Conservation (phyloP, 2,329 filamentous ascomycete species). For the Aspergillus costaricaensis region DNA sequence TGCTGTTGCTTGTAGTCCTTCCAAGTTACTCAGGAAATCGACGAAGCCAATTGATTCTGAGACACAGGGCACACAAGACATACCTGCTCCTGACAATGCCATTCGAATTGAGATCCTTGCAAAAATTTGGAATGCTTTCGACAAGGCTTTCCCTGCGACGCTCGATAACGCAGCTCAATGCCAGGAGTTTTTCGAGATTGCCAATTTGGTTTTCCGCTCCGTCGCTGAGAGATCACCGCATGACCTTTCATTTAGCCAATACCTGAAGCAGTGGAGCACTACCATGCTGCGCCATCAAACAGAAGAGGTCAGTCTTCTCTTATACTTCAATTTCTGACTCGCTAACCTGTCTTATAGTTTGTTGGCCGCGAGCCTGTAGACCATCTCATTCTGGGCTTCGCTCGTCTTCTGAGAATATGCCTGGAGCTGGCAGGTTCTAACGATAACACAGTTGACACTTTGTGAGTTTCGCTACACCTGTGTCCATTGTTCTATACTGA, state of each 20-base stretch:
- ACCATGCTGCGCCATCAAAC: constrained; percentile 47
- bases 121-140: constrained; percentile 49
- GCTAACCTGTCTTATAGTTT: constrained; percentile 37
- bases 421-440: constrained; percentile 41
- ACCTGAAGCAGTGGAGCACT: constrained; percentile 46
- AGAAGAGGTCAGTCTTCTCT: constrained; percentile 38
- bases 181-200: constrained; percentile 50
- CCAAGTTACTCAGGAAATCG: constrained; percentile 33
- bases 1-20: constrained; percentile 37
- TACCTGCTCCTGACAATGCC: constrained; percentile 27
- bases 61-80: constrained; percentile 13
- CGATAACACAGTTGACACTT: constrained; percentile 36
- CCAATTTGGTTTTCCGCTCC: constrained; percentile 45
- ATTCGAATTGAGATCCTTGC: constrained; percentile 43
- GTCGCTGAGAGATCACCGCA: constrained; percentile 42
- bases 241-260: constrained; percentile 42
- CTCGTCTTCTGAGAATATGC: constrained; percentile 46
- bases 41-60: constrained; percentile 22
- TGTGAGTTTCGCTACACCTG: constrained; percentile 26
- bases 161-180: constrained; percentile 40
- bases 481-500: not conserved
- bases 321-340: not conserved
- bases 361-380: constrained; percentile 50
- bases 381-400: constrained; percentile 46
- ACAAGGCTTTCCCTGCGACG: constrained; percentile 43